Evolutionary conservation across 495 filamentous ascomycete species (phyloP).

Genomic region (Hypoxylon perforatum): DNA sequence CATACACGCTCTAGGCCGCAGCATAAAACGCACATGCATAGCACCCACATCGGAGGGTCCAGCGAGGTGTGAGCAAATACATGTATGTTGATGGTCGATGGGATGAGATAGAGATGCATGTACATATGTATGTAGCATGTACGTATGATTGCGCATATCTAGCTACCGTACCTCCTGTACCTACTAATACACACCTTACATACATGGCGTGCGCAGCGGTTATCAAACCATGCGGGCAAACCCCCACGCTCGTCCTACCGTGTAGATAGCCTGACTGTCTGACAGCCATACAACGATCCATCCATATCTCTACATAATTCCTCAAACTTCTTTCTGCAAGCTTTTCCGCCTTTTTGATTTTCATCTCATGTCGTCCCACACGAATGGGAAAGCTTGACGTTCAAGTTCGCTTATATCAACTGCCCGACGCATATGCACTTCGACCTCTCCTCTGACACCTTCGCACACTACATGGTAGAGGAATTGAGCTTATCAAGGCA

Average conservation of each 20-base stretch:
- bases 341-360: slow-evolving; percentile 15
- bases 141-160: background rate
- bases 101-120: background rate
- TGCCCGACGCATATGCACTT: slow-evolving; percentile 1
- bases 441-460: background rate
- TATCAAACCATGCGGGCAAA: background rate
- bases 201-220: background rate
- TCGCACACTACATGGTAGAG: too few relatives aligned
- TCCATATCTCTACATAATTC: background rate
- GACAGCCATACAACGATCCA: too few relatives aligned
- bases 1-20: too few relatives aligned
- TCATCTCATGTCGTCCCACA: slow-evolving; percentile 19
- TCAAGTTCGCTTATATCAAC: background rate
- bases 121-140: slow-evolving; percentile 6
- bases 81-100: too few relatives aligned
- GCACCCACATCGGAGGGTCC: background rate
- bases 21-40: too few relatives aligned
- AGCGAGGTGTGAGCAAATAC: background rate
- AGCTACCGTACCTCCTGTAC: too few relatives aligned
- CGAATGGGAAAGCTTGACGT: slow-evolving; percentile 18
- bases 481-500: background rate
- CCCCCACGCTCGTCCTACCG: too few relatives aligned
- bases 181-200: background rate
- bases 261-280: too few relatives aligned
- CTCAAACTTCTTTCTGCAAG: background rate